Evolutionary conservation across 2,329 filamentous ascomycete genomes (phyloP).

Genomic region (Sordariomycetes sp.): DNA sequence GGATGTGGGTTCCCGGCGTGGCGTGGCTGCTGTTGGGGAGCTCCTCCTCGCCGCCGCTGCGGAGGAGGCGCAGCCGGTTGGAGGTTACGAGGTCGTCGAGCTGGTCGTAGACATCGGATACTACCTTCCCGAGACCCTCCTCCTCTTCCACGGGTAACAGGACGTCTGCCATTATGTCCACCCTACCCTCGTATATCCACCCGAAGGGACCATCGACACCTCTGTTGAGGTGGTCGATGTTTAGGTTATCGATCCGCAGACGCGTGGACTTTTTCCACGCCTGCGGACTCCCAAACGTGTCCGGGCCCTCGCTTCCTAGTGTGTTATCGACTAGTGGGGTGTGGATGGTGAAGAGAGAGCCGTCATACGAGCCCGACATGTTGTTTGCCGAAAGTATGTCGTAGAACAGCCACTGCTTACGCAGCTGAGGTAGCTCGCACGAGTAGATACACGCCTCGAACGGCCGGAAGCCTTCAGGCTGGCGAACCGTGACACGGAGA

Average conservation of each 20-base stretch:
- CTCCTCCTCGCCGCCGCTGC: slow-evolving; percentile 18
- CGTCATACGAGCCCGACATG: slow-evolving; percentile 91
- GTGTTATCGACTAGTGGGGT: slow-evolving; percentile 34
- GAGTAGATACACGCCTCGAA: slow-evolving; percentile 94
- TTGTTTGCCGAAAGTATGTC: slow-evolving; percentile 92
- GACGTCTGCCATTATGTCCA: slow-evolving; percentile 91
- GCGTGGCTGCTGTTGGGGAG: background rate
- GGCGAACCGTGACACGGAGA: slow-evolving; percentile 79
- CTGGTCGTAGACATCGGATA: slow-evolving; percentile 94
- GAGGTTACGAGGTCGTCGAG: slow-evolving; percentile 84
- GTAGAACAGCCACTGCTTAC: slow-evolving; percentile 97
- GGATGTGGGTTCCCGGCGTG: background rate
- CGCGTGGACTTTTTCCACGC: slow-evolving; percentile 95
- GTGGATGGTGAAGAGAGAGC: slow-evolving; percentile 94
- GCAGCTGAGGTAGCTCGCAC: slow-evolving; percentile 80
- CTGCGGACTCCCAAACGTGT: slow-evolving; percentile 46
- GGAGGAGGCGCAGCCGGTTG: slow-evolving; percentile 52
- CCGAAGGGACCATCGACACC: slow-evolving; percentile 89
- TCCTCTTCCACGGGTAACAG: slow-evolving; percentile 85
- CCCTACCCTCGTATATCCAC: slow-evolving; percentile 95
- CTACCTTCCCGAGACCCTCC: slow-evolving; percentile 81
- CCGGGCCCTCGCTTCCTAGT: background rate
- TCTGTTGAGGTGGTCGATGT: slow-evolving; percentile 90
- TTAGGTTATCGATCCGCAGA: slow-evolving; percentile 82
- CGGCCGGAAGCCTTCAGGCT: slow-evolving; percentile 82